Conservation (phyloP, 208 protist genomes). For the Leishmania arabica region DNA sequence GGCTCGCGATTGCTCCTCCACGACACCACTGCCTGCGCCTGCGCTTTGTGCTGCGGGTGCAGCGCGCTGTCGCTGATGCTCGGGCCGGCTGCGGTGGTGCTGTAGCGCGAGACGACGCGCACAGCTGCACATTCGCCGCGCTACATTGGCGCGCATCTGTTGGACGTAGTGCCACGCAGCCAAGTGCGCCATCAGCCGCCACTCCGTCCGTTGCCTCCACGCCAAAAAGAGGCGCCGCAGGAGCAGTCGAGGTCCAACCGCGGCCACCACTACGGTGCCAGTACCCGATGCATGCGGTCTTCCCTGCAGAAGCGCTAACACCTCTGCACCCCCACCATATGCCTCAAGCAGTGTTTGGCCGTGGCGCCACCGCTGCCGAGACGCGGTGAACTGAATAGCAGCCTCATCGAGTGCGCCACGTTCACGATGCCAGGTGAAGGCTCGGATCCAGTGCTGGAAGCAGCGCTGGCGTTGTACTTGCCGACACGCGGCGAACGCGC, state of each 20-base stretch:
- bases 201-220: conserved; percentile 48
- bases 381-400: conserved; percentile 16
- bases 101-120: conserved; percentile 19
- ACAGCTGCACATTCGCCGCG: conserved; percentile 1
- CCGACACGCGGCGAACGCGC: conserved; percentile 12
- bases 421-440: conserved; percentile 24
- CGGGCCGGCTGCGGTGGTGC: conserved; percentile 5
- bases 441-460: conserved; percentile 34
- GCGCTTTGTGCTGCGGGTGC: background rate
- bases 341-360: background rate
- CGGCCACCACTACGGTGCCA: conserved; percentile 15
- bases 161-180: conserved; percentile 33
- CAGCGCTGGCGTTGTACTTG: conserved; percentile 12
- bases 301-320: conserved; percentile 23
- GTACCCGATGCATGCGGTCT: background rate
- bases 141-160: conserved; percentile 24
- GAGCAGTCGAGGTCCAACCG: conserved; percentile 21
- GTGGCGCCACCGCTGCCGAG: conserved; percentile 1
- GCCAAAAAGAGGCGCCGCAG: conserved; percentile 24
- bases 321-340: background rate
- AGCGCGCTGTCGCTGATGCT: background rate
- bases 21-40: background rate
- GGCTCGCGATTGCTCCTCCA: conserved; percentile 4
- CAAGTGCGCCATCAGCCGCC: conserved; percentile 37
- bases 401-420: conserved; percentile 22